Evolutionary conservation across 2,329 filamentous ascomycete species (phyloP).

Genomic region (Thelonectria discophora): DNA sequence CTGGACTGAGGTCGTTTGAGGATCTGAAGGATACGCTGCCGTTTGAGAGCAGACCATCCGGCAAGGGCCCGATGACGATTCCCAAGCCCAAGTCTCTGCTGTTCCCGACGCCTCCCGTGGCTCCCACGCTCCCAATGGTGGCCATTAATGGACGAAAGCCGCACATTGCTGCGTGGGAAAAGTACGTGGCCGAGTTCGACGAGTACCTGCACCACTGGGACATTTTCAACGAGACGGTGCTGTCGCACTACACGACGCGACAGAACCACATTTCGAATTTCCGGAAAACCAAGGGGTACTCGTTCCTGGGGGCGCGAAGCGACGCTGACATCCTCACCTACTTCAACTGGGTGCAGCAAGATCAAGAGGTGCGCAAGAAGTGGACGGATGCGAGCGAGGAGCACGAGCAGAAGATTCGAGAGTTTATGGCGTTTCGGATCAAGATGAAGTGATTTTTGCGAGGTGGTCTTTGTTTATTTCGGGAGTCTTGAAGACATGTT

Average conservation of each 20-base stretch:
- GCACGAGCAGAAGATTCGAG: constrained; percentile 67
- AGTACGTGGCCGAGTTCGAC: constrained; percentile 63
- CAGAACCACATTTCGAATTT: constrained; percentile 53
- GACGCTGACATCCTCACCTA: constrained; percentile 65
- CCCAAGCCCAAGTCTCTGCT: constrained; percentile 48
- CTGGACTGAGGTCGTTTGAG: constrained; percentile 62
- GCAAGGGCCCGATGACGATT: constrained; percentile 50
- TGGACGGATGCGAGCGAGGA: constrained; percentile 68
- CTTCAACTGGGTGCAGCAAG: constrained; percentile 67
- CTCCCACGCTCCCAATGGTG: constrained; percentile 59
- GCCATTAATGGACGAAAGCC: constrained; percentile 56
- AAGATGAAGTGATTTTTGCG: constrained; percentile 54
- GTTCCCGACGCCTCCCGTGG: constrained; percentile 59
- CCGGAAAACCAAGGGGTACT: constrained; percentile 53
- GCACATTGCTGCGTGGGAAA: constrained; percentile 54
- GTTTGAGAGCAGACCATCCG: constrained; percentile 62
- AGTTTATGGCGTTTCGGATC: constrained; percentile 61
- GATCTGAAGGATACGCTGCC: constrained; percentile 67
- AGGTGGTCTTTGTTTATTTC: too few species aligned
- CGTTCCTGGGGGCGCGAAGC: constrained; percentile 55
- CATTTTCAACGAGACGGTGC: constrained; percentile 60
- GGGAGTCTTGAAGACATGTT: constrained; percentile 5
- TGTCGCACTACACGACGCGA: constrained; percentile 64
- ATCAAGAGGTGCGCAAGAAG: constrained; percentile 67
- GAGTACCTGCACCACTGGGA: constrained; percentile 62